These are phyloP conservation scores for Sugiyamaella chiloensis DNA, from an alignment of 805 yeast species.

Conservation along the genomic window DNA sequence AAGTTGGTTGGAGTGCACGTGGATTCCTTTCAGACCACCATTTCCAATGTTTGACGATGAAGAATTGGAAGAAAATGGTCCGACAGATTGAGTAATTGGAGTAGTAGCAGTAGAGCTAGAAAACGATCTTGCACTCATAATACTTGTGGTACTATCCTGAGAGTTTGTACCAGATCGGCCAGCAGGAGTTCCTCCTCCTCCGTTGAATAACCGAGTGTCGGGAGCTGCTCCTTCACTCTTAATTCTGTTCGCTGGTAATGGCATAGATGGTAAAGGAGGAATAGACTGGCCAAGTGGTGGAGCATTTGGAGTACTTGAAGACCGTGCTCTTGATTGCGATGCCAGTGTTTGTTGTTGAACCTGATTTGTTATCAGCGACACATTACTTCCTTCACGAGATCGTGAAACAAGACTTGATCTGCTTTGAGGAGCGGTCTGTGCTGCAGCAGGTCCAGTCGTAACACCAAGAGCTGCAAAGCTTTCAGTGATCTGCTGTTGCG, in stretches of 20 bases:
- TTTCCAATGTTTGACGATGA: conserved; percentile 17
- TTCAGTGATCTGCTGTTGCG: conserved; percentile 1
- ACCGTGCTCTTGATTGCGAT: conserved; percentile 3
- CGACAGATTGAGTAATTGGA: conserved; percentile 8
- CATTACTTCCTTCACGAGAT: conserved; percentile 14
- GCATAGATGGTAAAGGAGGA: conserved; percentile 1
- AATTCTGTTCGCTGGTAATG: conserved; percentile 13
- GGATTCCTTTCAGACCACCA: conserved; percentile 21
- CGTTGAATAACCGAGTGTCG: background rate
- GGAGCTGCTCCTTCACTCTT: conserved; percentile 21
- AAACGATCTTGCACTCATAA: conserved; percentile 8
- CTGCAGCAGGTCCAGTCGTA: background rate
- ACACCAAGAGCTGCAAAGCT: conserved; percentile 4
- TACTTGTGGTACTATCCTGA: conserved; percentile 16
- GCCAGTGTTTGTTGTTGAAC: background rate
- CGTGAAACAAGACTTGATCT: background rate
- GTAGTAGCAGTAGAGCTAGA: conserved; percentile 17
- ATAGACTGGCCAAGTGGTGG: background rate
- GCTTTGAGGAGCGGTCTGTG: no score
- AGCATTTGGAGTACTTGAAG: conserved; percentile 16
- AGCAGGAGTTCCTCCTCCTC: conserved; percentile 2
- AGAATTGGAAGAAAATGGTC: conserved; percentile 1
- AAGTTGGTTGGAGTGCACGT: conserved; percentile 32
- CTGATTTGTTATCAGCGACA: background rate
- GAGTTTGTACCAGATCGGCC: conserved; percentile 11